phyloP scores from a whole-genome alignment of 2,329 filamentous ascomycete genomes.

The Cercospora zeina region DNA sequence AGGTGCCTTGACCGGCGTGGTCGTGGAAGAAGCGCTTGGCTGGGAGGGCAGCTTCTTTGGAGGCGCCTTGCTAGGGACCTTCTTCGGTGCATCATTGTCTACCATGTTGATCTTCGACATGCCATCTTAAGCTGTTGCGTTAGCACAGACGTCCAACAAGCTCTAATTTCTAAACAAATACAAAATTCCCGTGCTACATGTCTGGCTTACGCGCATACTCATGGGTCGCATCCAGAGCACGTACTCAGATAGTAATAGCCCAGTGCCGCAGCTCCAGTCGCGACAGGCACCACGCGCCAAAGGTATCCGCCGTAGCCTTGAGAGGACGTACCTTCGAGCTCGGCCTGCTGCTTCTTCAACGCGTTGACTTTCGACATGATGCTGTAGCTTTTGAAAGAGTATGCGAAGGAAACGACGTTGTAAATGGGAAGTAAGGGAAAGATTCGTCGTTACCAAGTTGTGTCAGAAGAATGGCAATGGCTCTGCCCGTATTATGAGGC shows the following conservation, averaged over 20 bases:
- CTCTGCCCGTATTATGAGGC: constrained; percentile 6
- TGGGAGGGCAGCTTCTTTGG: constrained; percentile 26
- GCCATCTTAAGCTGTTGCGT: constrained; percentile 25
- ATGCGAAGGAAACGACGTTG: background rate
- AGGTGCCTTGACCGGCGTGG: constrained; percentile 19
- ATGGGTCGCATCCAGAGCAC: constrained; percentile 9
- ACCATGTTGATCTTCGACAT: constrained; percentile 40
- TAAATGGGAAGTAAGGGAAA: background rate
- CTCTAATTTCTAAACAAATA: background rate
- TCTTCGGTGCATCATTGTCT: constrained; percentile 37
- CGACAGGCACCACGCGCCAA: constrained; percentile 12
- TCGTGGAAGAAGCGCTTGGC: constrained; percentile 22
- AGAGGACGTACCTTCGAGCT: constrained; percentile 43
- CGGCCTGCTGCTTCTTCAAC: constrained; percentile 47
- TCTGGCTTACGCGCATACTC: background rate
- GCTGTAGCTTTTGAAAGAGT: background rate
- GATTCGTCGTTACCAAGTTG: constrained; percentile 10
- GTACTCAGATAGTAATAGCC: constrained; percentile 20
- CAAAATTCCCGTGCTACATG: background rate
- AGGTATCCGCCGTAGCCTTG: constrained; percentile 10
- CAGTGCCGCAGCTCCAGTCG: constrained; percentile 17
- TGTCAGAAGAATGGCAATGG: background rate
- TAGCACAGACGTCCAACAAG: constrained; percentile 1
- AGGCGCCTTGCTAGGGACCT: constrained; percentile 30
- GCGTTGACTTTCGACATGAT: constrained; percentile 37